Base-by-base conservation (phyloP, 257 asterid genomes). In the Rehmannia glutinosa region DNA sequence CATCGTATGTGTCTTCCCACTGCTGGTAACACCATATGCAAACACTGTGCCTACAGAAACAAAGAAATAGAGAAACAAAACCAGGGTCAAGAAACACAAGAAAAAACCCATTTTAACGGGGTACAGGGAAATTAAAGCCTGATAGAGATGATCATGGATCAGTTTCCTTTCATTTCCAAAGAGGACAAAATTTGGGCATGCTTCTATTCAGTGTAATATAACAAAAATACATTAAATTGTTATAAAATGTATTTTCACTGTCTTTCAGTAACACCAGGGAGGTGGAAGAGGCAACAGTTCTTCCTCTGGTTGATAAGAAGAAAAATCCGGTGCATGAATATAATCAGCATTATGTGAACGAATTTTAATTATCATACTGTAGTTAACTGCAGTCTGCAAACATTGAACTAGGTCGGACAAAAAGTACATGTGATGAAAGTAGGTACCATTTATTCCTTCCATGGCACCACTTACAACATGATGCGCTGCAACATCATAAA, bases 1-100 rank as follows among this genome's bases (percentile, higher is more conserved):
- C 96, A 87, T 89, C 23, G 95, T 89, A 66, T 89, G 96, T 30
- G 96, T 89, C 84, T 89, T 89, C 71, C 96, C 96, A 45, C 96
- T 89, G 85, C 96, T 89, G 32, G 96, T 89, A 68, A 89, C 96
- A 54, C 96, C 96, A 71, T 89, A 89, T 1, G 96, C 95, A 46
- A 89, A 89, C 16, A 89, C 95, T 2, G 96, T 89, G 53, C 96
- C 96, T 89, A 77, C 81, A 81, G 42, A 75, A 71, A 24, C 32
- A 25, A 59, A 39, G 1, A 21, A 64, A 21, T n/a, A 16, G 41
- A 73, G 47, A 49, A 51, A 53, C 45, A 47, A 58, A 33, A 55
- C 30, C 20, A 58, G 41, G 46, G 67, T 72, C 60, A 72, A 47
- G 46, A 66, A 68, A 59, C 67, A 56, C 13, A 6, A 50, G 55